A percentile compares a stretch with the other conserved stretches of the same genome.
Evolutionary conservation across 495 filamentous ascomycete species (phyloP).

Genomic region (Neurospora sp.): DNA sequence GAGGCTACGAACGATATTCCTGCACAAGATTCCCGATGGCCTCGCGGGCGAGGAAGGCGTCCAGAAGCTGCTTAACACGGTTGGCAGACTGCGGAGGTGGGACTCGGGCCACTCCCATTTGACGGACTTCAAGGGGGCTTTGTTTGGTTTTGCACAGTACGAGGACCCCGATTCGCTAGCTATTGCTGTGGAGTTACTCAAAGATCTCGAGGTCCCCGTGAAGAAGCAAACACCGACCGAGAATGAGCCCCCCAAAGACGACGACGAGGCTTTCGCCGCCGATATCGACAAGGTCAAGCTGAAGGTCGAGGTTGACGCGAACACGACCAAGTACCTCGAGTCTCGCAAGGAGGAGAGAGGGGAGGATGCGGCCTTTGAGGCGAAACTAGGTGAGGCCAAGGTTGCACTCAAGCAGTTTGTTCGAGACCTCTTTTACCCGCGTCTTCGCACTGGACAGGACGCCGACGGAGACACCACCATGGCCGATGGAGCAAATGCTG

Average conservation of each 20-base stretch:
- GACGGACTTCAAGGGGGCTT: constrained; percentile 71
- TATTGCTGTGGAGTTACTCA: constrained; percentile 77
- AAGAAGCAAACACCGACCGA: constrained; percentile 53
- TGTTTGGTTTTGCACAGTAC: constrained; percentile 95
- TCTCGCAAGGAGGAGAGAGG: constrained; percentile 57
- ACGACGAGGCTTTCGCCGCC: constrained; percentile 42
- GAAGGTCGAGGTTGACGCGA: constrained; percentile 71
- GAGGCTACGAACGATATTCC: constrained; percentile 78
- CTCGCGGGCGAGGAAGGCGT: constrained; percentile 69
- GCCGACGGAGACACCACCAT: constrained; percentile 57
- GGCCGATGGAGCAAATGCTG: constrained; percentile 49
- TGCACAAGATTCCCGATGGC: constrained; percentile 75
- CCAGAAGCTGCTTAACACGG: constrained; percentile 68
- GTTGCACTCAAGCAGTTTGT: constrained; percentile 52
- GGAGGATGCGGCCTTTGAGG: constrained; percentile 56
- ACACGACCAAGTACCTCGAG: constrained; percentile 68
- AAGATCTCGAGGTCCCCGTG: constrained; percentile 74
- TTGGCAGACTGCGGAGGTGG: constrained; percentile 76
- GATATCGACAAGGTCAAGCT: constrained; percentile 60
- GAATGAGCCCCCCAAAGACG: constrained; percentile 29
- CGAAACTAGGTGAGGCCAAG: constrained; percentile 58
- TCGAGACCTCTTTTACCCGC: constrained; percentile 61
- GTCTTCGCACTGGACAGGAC: constrained; percentile 39
- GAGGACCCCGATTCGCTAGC: constrained; percentile 84
- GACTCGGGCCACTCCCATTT: constrained; percentile 48